Evolutionary conservation across 1,284 basidiomycete genomes (phyloP), one percentile per base, ranked within the genome.

Genomic region (Stygiomarasmius scandens): DNA sequence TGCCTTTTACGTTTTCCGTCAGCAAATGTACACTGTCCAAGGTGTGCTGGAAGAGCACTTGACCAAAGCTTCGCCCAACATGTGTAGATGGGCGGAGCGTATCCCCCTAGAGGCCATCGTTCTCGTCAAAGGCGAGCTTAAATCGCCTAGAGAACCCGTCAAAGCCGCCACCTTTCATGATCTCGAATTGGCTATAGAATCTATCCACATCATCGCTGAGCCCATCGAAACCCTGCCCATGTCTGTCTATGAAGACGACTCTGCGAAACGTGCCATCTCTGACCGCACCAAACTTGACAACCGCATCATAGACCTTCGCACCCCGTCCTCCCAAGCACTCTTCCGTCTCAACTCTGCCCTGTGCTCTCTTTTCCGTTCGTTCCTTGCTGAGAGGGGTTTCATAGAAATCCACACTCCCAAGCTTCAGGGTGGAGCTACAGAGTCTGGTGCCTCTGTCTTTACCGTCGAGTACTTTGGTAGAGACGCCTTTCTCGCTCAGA

Each of bases 391-490:
- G 38, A 76, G 89, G 57, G 88, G 88, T 34, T 97, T 97, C 71
- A 86, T 88, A 56, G 96, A 99, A 76, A 98, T 99, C 63, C 97
- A 98, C 75, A 95, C 93, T 59, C 96, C 96, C 16, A 99, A 99
- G 76, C 83, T 99, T 8, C 96, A 98, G 74, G 95, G 93, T 49
- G 92, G 96, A 20, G 96, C 97, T 6, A 98, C 96, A 3, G 96
- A 99, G 75, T 93, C 90, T 32, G 96, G 97, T 12, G 92, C 96
- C 16, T 92, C 90, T 36, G 97, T 99, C 43, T 99, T 99, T 83
- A 95, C 95, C 79, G 94, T 99, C 52, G 85, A 86, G 68, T 99
- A 99, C 77, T 99, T 99, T 27, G 14, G 54, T 90, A 92, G 92
- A 44, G 84, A 77, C 62, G 96, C 97, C 0, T 99, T 86, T 80